Evolutionary conservation across 2,329 filamentous ascomycete genomes (phyloP), one percentile per base, ranked within the genome.

Genomic region (Ceratocystiopsis brevicomis): DNA sequence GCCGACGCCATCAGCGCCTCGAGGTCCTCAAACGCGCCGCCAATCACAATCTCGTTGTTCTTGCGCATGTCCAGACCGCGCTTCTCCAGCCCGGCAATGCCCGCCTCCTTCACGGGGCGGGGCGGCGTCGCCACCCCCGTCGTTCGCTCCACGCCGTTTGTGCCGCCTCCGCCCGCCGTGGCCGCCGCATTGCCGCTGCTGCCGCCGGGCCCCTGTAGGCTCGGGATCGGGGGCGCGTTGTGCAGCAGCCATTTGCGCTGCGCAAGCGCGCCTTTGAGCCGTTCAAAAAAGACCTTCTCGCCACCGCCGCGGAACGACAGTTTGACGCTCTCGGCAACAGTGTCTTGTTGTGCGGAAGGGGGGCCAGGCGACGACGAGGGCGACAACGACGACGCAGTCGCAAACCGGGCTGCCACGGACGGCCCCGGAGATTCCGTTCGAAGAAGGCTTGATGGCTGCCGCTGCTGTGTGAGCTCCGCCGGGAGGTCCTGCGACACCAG

Each of bases 1-100:
- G 90, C 90, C 4, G 88, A 95, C 3, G 87, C 85, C 88, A 96
- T 98, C 35, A 98, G 68, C 4, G 90, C 87, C 57, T 96, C 88
- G 0, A 98, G 71, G 54, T 98, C 90, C 57, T 95, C 88, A 54
- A 98, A 98, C 0, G 90, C 87, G 50, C 75, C 86, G 21, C 88
- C 88, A 50, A 98, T 94, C 41, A 95, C 78, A 11, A 85, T 63
- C 59, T 95, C 86, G 53, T 95, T 96, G 58, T 93, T 94, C 62
- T 84, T 88, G 45, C 85, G 80, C 54, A 86, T 74, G 52, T 87
- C 83, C 6, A 88, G 62, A 0, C 85, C 83, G 48, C 86, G 76
- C 53, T 85, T 79, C 58, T 98, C 90, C 2, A 98, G 69, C 0
- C 87, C 88, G 11, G 88, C 88, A 52, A 98, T 95, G 3, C 90